phyloP scores from a whole-genome alignment of 441 rosid species.

The Eruca vesicaria region DNA sequence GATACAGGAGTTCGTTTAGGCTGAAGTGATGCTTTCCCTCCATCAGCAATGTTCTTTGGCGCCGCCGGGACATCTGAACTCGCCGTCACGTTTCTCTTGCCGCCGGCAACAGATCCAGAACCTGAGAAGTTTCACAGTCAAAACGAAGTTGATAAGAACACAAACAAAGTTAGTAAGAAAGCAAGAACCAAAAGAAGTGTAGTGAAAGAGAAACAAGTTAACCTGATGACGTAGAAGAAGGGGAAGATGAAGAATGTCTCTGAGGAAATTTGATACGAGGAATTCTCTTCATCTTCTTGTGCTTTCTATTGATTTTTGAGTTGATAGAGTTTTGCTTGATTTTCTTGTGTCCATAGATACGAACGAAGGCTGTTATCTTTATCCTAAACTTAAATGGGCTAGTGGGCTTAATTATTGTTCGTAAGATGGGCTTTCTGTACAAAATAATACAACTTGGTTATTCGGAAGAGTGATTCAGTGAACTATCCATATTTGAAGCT shows the following conservation, averaged over 20 bases:
- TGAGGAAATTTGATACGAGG: slow-evolving; percentile 74
- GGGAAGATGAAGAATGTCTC: slow-evolving; percentile 43
- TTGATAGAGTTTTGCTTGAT: neutral
- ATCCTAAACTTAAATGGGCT: slow-evolving; percentile 28
- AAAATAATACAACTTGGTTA: neutral
- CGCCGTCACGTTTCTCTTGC: slow-evolving; percentile 28
- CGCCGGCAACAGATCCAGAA: slow-evolving; percentile 32
- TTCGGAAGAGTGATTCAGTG: no score
- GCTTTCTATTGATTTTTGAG: slow-evolving; percentile 20
- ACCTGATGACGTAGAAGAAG: slow-evolving; percentile 39
- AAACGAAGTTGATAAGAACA: neutral
- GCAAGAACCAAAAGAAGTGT: neutral
- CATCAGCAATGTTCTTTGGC: slow-evolving; percentile 57
- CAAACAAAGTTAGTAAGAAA: neutral
- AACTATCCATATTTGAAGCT: no score
- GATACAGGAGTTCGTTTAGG: slow-evolving; percentile 87
- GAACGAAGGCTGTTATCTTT: slow-evolving; percentile 23
- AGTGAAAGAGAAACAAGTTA: neutral
- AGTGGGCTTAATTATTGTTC: slow-evolving; percentile 1
- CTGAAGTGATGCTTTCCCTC: slow-evolving; percentile 89
- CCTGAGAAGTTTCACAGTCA: slow-evolving; percentile 26
- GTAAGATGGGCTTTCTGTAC: neutral
- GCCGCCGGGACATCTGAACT: slow-evolving; percentile 72
- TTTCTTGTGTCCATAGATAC: slow-evolving; percentile 3
- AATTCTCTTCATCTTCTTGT: slow-evolving; percentile 52